A percentile compares a stretch with the other conserved stretches of the same genome.
phyloP scores from a whole-genome alignment of 176 grass and related monocot genomes.

The Chrysopogon serrulatus region DNA sequence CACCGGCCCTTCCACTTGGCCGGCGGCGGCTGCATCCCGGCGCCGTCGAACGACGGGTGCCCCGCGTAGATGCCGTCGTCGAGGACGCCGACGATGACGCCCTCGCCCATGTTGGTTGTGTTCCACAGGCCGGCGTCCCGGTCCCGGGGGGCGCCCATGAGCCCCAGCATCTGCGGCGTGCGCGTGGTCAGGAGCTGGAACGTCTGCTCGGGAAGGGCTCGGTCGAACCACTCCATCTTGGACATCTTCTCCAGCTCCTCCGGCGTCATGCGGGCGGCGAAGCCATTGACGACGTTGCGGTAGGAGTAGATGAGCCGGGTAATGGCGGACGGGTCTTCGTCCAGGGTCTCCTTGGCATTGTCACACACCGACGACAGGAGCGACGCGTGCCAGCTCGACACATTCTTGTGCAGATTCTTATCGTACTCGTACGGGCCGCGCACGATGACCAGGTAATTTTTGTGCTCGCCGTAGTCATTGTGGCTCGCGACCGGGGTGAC shows the following conservation, averaged over 20 bases:
- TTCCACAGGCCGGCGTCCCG: constrained; percentile 43
- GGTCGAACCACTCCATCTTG: constrained; percentile 47
- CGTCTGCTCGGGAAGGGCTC: constrained; percentile 41
- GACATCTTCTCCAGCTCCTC: constrained; percentile 46
- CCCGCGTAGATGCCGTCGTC: constrained; percentile 60
- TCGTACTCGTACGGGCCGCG: constrained; percentile 32
- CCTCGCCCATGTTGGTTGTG: constrained; percentile 72
- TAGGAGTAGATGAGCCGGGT: constrained; percentile 65
- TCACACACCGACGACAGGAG: constrained; percentile 47
- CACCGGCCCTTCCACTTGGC: constrained; percentile 69
- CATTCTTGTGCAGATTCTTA: constrained; percentile 15
- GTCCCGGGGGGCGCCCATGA: constrained; percentile 21
- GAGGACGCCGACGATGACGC: constrained; percentile 65
- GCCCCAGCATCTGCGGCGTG: constrained; percentile 61
- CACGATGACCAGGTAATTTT: constrained; percentile 54
- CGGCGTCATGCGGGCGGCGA: constrained; percentile 52
- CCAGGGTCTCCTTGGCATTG: constrained; percentile 26
- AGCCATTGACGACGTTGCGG: constrained; percentile 60
- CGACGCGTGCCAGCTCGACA: constrained; percentile 49
- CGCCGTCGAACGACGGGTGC: constrained; percentile 56
- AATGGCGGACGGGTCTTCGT: constrained; percentile 18
- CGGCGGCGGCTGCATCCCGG: constrained; percentile 57
- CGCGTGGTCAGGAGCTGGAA: constrained; percentile 66
- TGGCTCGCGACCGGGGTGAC: constrained; percentile 11
- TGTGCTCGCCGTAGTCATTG: constrained; percentile 18